Evolutionary conservation across 2,329 filamentous ascomycete species (phyloP), one percentile per base, ranked within the genome.

Genomic region (Alternaria metachromatica): DNA sequence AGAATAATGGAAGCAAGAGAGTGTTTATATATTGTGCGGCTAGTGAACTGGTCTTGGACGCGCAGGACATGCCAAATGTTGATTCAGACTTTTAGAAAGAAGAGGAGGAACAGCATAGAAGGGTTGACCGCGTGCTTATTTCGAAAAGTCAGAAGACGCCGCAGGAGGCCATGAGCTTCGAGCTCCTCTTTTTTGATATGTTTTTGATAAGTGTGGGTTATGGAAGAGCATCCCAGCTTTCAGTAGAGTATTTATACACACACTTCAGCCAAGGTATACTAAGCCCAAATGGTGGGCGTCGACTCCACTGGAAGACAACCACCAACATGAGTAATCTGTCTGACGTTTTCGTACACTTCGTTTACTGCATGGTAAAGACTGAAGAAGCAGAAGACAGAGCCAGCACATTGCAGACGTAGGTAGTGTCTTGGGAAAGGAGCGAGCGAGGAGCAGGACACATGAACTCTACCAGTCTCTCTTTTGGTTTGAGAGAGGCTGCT

Each of bases 21-120:
- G n/a, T n/a, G n/a, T n/a, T 41, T 41, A n/a, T 41, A 10, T 3
- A 3, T n/a, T 3, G 0, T 10, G 2, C 33, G 4, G 0, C 8
- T 3, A 10, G 8, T 41, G 5, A 5, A 18, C 33, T 41, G 15
- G 1, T 41, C 8, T n/a, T 5, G 15, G 5, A 41, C 15, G 8
- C 33, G 5, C 7, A n/a, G 6, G 10, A 30, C 28, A 30, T 30
- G 2, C 5, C 23, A 6, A 5, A 23, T 5, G 23, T 5, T 5
- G 23, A 5, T 23, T 5, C 23, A 2, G 5, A 23, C 23, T 23
- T 23, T 21, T 21, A 21, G 21, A 21, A 21, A 21, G 3, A 4
- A 8, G n/a, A n/a, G n/a, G n/a, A n/a, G n/a, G n/a, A n/a, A n/a
- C n/a, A n/a, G n/a, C n/a, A n/a, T n/a, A n/a, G n/a, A n/a, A n/a